These are phyloP conservation scores for Linnemannia exigua DNA, from an alignment of 192 early-diverging fungal genomes.

Conservation along the genomic window DNA sequence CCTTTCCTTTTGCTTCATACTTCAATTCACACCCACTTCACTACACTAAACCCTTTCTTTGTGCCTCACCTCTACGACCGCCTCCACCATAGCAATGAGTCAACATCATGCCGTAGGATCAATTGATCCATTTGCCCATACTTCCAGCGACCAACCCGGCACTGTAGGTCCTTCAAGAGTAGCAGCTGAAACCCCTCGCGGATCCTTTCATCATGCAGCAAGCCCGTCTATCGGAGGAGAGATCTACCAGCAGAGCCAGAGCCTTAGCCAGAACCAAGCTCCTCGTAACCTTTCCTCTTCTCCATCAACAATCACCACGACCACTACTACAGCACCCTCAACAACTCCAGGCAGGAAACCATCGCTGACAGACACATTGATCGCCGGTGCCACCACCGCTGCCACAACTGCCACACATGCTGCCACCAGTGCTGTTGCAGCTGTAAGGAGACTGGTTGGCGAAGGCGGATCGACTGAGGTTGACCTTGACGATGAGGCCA, in stretches of 20 bases:
- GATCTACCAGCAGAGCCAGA: background rate
- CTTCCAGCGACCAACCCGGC: background rate
- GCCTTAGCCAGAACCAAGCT: background rate
- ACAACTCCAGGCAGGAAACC: background rate
- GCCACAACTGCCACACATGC: constrained; percentile 10
- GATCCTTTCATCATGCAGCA: background rate
- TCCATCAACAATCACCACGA: background rate
- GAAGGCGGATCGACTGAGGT: background rate
- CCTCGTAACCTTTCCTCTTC: background rate
- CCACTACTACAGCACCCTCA: background rate
- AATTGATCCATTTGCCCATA: background rate
- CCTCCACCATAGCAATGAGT: too few species aligned
- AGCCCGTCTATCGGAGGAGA: background rate
- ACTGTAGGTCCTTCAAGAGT: background rate
- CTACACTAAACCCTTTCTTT: background rate
- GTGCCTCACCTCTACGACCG: too few species aligned
- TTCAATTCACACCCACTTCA: background rate
- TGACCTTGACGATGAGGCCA: background rate
- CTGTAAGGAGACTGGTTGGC: constrained; percentile 17
- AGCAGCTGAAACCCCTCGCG: background rate
- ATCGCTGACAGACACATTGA: constrained; percentile 18
- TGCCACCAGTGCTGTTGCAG: constrained; percentile 17
- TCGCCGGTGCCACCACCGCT: constrained; percentile 16
- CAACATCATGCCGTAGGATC: background rate
- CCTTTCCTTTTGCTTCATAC: background rate